A percentile compares a stretch with the other conserved stretches of the same genome.
Evolutionary conservation across 306 rosid genomes (phyloP).

Genomic region (Styphnolobium japonicum): DNA sequence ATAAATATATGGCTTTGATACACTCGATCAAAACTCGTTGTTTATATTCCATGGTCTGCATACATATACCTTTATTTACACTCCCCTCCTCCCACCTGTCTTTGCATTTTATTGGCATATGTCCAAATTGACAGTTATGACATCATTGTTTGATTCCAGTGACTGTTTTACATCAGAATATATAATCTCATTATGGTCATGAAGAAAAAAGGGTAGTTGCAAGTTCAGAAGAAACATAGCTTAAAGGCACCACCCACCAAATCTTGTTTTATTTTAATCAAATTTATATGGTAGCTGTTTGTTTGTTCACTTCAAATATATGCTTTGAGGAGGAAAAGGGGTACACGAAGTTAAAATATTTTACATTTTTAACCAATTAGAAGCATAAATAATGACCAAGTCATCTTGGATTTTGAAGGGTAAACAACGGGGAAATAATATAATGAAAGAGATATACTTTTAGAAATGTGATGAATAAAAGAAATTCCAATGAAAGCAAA

Average conservation of each 20-base stretch:
- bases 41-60: not conserved
- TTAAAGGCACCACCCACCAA: conserved; percentile 8
- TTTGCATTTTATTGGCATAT: not conserved
- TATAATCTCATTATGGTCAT: not conserved
- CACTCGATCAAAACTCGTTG: not conserved
- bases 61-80: not conserved
- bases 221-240: not conserved
- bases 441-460: not conserved
- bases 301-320: not conserved
- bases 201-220: not conserved
- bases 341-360: not conserved
- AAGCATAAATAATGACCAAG: not conserved
- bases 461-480: not conserved
- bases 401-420: not conserved
- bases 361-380: not conserved
- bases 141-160: conserved; percentile 37
- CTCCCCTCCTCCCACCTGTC: not conserved
- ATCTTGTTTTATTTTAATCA: not conserved
- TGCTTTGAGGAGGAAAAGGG: not conserved
- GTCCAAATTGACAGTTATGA: conserved; percentile 37
- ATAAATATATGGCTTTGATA: not conserved
- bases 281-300: not conserved
- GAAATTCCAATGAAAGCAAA: not conserved
- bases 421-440: not conserved
- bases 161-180: conserved; percentile 23